These are phyloP conservation scores for Herpotrichia juniperi DNA, from an alignment of 2,329 filamentous ascomycete species.

Conservation along the genomic window DNA sequence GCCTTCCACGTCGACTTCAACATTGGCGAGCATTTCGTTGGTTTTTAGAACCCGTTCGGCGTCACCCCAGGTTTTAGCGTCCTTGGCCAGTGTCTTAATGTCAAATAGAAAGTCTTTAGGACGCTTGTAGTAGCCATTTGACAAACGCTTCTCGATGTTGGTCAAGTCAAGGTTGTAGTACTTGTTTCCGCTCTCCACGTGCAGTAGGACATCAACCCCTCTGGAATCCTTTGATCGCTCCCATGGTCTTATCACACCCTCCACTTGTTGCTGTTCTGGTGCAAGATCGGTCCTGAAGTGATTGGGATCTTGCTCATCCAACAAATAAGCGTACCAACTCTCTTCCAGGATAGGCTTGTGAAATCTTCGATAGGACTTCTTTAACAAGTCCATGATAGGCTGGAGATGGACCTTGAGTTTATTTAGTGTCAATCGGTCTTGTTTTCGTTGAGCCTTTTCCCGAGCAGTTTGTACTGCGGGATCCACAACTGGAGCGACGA, in stretches of 20 bases:
- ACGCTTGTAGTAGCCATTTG: slow-evolving; percentile 93
- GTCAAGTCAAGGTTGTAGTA: slow-evolving; percentile 94
- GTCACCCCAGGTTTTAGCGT: slow-evolving; percentile 83
- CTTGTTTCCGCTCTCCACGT: slow-evolving; percentile 79
- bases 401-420: slow-evolving; percentile 87
- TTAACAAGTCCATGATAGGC: slow-evolving; percentile 97
- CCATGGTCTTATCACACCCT: slow-evolving; percentile 70
- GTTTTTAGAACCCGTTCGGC: slow-evolving; percentile 82
- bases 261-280: slow-evolving; percentile 59
- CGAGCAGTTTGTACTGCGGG: slow-evolving; percentile 73
- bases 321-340: slow-evolving; percentile 76
- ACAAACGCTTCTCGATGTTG: slow-evolving; percentile 93
- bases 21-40: slow-evolving; percentile 89
- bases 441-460: slow-evolving; percentile 77
- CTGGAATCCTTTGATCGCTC: slow-evolving; percentile 81
- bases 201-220: slow-evolving; percentile 75
- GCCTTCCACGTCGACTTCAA: slow-evolving; percentile 86
- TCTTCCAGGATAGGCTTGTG: slow-evolving; percentile 77
- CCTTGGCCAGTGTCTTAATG: slow-evolving; percentile 82
- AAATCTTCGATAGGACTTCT: slow-evolving; percentile 87
- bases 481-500: slow-evolving; percentile 59
- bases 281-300: slow-evolving; percentile 65
- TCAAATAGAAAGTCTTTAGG: slow-evolving; percentile 89
- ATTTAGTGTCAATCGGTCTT: slow-evolving; percentile 84
- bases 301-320: slow-evolving; percentile 79